A percentile compares a stretch with the other conserved stretches of the same genome.
Conservation (phyloP, 1,284 basidiomycete genomes). For the Wallemia ichthyophaga region DNA sequence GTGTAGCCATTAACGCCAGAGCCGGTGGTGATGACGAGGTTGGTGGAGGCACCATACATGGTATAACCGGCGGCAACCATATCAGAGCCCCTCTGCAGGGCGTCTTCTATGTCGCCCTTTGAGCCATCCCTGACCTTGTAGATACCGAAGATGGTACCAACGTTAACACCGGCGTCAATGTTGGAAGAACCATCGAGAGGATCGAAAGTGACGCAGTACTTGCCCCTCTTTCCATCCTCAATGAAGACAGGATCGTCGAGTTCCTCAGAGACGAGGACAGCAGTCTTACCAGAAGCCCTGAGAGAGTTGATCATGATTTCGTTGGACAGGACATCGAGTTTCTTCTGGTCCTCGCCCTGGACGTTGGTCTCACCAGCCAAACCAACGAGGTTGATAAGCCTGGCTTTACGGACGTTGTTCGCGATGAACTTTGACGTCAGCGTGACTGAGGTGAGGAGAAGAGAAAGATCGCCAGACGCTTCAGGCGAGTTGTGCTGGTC, state of each 20-base stretch:
- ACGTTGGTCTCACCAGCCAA: slow-evolving; percentile 86
- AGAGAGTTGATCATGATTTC: slow-evolving; percentile 98
- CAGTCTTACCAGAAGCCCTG: slow-evolving; percentile 71
- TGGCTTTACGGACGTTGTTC: slow-evolving; percentile 83
- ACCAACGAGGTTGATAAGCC: slow-evolving; percentile 88
- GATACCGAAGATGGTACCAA: slow-evolving; percentile 97
- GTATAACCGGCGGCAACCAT: slow-evolving; percentile 97
- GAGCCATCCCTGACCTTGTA: slow-evolving; percentile 56
- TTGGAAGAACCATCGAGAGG: slow-evolving; percentile 94
- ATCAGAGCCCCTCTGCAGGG: slow-evolving; percentile 70
- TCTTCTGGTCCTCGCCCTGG: slow-evolving; percentile 98
- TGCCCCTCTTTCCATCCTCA: slow-evolving; percentile 34
- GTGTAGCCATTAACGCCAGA: slow-evolving; percentile 96
- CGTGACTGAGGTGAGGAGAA: slow-evolving; percentile 82
- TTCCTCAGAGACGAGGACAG: slow-evolving; percentile 91
- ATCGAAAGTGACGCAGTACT: slow-evolving; percentile 84
- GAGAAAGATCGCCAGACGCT: slow-evolving; percentile 76
- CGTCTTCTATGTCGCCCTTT: slow-evolving; percentile 48
- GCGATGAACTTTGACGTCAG: slow-evolving; percentile 80
- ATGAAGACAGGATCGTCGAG: slow-evolving; percentile 75
- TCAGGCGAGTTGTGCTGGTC: slow-evolving; percentile 12
- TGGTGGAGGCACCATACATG: slow-evolving; percentile 96
- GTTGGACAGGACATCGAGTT: slow-evolving; percentile 87
- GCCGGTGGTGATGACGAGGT: slow-evolving; percentile 83
- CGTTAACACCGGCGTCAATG: slow-evolving; percentile 99